Evolutionary conservation across 495 filamentous ascomycete species (phyloP), one percentile per base, ranked within the genome.

Genomic region (Lindgomyces ingoldianus): DNA sequence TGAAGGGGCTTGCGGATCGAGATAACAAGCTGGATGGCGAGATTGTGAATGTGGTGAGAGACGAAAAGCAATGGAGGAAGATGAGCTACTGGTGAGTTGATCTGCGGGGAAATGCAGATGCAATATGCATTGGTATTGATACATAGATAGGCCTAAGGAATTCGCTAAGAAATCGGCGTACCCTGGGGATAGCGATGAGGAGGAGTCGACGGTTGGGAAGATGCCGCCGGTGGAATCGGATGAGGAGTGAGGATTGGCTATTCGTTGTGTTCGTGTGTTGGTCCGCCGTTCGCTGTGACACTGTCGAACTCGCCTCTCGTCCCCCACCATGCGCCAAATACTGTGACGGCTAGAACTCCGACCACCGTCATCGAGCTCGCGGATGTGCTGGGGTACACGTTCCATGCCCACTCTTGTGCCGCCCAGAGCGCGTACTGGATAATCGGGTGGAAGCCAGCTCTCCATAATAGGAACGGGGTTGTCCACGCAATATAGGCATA

Each of bases 371-470:
- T 77, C 10, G 92, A 96, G 74, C 93, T 98, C 48, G 71, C 62
- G 54, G 87, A 77, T 25, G 92, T 96, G 73, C 91, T 96, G n/a
- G 94, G 94, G 75, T 87, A 98, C 1, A 91, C 85, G 71, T 97
- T 96, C 94, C 94, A 98, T 10, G 90, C 91, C 91, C 89, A 93
- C 70, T 98, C 94, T 74, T 98, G 94, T 47, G 84, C 80, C 8
- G 80, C 87, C 93, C 93, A 98, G 1, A 91, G 68, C 2, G 71
- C 74, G 72, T 86, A 89, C 67, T 91, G 84, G 42, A 91, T 68
- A 10, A 89, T 63, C 4, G 91, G 91, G 69, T 91, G 88, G 61
- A 89, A 68, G 3, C 88, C 87, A 58, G 86, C 85, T 58, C 85
- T 85, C 91, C 93, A 98, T 49, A 97, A 82, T 21, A 98, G 83